Evolutionary conservation across 2,329 filamentous ascomycete genomes (phyloP).

Genomic region (Lecanicillium sp.): DNA sequence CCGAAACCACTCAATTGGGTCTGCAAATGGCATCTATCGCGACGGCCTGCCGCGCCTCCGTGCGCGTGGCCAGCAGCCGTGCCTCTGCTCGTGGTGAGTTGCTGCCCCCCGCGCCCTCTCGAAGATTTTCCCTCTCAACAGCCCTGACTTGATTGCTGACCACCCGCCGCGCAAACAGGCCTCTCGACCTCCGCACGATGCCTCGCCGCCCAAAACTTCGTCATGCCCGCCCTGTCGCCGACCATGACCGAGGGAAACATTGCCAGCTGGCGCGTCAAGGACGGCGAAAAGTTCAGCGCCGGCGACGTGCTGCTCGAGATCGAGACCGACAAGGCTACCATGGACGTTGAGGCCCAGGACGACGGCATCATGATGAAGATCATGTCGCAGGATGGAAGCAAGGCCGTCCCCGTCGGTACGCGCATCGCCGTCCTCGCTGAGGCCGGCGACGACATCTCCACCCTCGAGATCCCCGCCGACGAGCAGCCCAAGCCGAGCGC

Average conservation of each 20-base stretch:
- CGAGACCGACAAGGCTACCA: constrained; percentile 89
- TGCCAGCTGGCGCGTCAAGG: constrained; percentile 76
- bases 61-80: constrained; percentile 46
- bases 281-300: constrained; percentile 74
- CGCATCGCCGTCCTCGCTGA: constrained; percentile 82
- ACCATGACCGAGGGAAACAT: constrained; percentile 95
- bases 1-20: constrained; percentile 20
- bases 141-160: constrained; percentile 12
- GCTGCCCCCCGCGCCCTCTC: neutral
- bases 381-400: constrained; percentile 64
- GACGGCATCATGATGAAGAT: constrained; percentile 85
- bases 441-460: constrained; percentile 68
- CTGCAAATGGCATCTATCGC: constrained; percentile 59
- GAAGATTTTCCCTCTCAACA: constrained; percentile 13
- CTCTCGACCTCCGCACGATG: constrained; percentile 57
- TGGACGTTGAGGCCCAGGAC: constrained; percentile 92
- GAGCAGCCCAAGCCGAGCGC: constrained; percentile 40
- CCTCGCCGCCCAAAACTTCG: constrained; percentile 77
- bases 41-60: constrained; percentile 57
- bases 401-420: constrained; percentile 69
- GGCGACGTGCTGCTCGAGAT: constrained; percentile 88
- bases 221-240: constrained; percentile 84
- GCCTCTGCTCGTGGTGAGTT: constrained; percentile 52
- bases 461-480: constrained; percentile 70
- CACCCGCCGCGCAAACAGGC: constrained; percentile 36